These are phyloP conservation scores for Pseudogymnoascus sp. DNA, from an alignment of 2,329 filamentous ascomycete species.

Conservation along the genomic window DNA sequence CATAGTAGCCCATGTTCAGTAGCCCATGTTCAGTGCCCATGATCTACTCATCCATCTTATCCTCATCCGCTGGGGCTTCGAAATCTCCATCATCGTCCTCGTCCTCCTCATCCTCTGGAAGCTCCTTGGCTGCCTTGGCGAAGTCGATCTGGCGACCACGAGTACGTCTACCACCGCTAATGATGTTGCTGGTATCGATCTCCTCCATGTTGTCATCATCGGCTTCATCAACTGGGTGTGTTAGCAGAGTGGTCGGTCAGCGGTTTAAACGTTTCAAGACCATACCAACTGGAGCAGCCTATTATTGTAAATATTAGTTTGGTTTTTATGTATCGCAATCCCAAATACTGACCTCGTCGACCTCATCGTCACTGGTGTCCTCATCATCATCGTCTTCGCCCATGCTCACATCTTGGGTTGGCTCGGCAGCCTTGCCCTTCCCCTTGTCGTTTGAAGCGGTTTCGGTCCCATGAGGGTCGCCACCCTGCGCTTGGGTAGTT, in stretches of 20 bases:
- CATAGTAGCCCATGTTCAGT: background rate
- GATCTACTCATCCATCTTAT: constrained; percentile 58
- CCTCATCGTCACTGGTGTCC: constrained; percentile 60
- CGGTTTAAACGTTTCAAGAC: constrained; percentile 16
- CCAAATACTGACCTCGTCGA: constrained; percentile 45
- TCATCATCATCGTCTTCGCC: constrained; percentile 61
- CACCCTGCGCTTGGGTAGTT: constrained; percentile 27
- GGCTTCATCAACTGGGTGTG: constrained; percentile 53
- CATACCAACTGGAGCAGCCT: constrained; percentile 25
- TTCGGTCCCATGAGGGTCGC: constrained; percentile 33
- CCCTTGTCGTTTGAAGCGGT: constrained; percentile 58
- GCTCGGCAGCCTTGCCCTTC: constrained; percentile 70
- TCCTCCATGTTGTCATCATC: constrained; percentile 81
- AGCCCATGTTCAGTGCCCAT: background rate
- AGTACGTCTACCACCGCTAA: constrained; percentile 70
- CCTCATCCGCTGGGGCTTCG: constrained; percentile 54
- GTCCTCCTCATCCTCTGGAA: constrained; percentile 66
- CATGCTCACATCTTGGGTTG: constrained; percentile 56
- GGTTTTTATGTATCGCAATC: background rate
- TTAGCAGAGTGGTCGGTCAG: constrained; percentile 26
- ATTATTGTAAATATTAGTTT: constrained; percentile 14
- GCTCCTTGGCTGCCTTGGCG: constrained; percentile 78
- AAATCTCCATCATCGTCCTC: constrained; percentile 69
- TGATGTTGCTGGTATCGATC: constrained; percentile 86
- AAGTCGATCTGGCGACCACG: constrained; percentile 91